Base-by-base conservation (phyloP, 2,329 filamentous ascomycete genomes). In the Pleoardoris graminearum region DNA sequence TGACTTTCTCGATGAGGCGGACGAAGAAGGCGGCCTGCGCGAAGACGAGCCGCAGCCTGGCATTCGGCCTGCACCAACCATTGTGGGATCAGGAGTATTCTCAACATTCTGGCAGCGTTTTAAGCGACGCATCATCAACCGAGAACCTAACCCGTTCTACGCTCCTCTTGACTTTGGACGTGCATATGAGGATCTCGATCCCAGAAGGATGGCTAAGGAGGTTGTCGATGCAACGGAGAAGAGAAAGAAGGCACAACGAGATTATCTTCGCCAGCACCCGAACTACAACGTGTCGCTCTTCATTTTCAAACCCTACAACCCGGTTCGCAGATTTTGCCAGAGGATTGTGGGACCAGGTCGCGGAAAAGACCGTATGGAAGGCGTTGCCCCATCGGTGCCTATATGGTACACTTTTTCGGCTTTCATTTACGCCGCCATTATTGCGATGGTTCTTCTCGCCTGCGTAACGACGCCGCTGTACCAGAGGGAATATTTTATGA, bases 361-460 rank as follows among this genome's bases (percentile, higher is more conserved):
- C 55, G 95, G 94, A 6, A 83, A 80, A 38, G 89, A 95, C 70
- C 87, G 94, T 38, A 88, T 96, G 57, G 90, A 97, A 72, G 94
- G 94, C 12, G 85, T 95, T 0, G 86, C 91, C 54, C 94, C 94
- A 0, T 93, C 94, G 62, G 91, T 91, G 60, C 84, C 89, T 4
- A 81, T 94, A 7, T 99, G 94, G 92, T 97, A 96, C 69, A 79
- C 85, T 0, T 96, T 97, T 71, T 97, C 94, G 0, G 90, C 91
- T 3, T 89, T 99, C 64, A 90, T 97, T 50, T 99, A 99, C 71
- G 86, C 88, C 21, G 89, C 90, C 12, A 97, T 99, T 57, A 90
- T 97, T 36, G 90, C 91, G 45, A 99, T 99, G 95, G 94, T 99
- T n/a, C 76, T 97, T 38, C 82, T 99, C 46, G 94, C 94, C 25